Evolutionary conservation across 2,329 filamentous ascomycete species (phyloP).

Genomic region (Pezicula radicicola): DNA sequence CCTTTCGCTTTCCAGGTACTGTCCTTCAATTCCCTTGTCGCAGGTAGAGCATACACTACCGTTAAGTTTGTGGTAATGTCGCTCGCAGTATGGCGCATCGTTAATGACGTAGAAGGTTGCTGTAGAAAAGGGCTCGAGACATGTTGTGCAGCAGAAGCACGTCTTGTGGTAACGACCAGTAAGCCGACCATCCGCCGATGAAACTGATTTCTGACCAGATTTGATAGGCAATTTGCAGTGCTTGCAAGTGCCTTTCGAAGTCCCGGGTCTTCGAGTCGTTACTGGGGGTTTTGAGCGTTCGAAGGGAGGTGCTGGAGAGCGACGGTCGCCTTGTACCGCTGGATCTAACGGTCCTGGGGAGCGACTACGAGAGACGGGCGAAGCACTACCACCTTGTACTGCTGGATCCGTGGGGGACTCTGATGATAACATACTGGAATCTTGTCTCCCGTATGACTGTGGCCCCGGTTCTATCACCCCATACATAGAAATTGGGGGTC

Average conservation of each 20-base stretch:
- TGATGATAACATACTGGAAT: conserved; percentile 21
- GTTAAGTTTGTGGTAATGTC: conserved; percentile 90
- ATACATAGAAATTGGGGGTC: background rate
- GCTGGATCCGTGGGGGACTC: conserved; percentile 46
- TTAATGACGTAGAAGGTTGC: conserved; percentile 89
- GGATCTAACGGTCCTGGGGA: background rate
- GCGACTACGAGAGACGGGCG: background rate
- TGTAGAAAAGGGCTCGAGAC: conserved; percentile 75
- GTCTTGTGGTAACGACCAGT: conserved; percentile 93
- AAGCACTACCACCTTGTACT: no score
- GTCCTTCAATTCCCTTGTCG: conserved; percentile 83
- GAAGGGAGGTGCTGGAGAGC: conserved; percentile 27
- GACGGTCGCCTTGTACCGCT: conserved; percentile 33
- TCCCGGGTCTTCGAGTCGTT: conserved; percentile 11
- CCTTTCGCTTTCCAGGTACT: conserved; percentile 82
- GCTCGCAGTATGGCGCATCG: conserved; percentile 85
- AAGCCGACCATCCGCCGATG: conserved; percentile 86
- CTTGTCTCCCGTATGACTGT: conserved; percentile 9
- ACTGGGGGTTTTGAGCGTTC: conserved; percentile 9
- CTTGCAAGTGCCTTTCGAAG: conserved; percentile 66
- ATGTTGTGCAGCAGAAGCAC: conserved; percentile 90
- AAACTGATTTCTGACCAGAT: conserved; percentile 75
- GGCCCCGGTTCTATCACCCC: background rate
- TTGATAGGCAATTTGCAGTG: conserved; percentile 76
- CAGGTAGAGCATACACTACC: conserved; percentile 81